Evolutionary conservation across 2,329 filamentous ascomycete genomes (phyloP), one percentile per base, ranked within the genome.

Genomic region (Apiospora rasikravindrae): DNA sequence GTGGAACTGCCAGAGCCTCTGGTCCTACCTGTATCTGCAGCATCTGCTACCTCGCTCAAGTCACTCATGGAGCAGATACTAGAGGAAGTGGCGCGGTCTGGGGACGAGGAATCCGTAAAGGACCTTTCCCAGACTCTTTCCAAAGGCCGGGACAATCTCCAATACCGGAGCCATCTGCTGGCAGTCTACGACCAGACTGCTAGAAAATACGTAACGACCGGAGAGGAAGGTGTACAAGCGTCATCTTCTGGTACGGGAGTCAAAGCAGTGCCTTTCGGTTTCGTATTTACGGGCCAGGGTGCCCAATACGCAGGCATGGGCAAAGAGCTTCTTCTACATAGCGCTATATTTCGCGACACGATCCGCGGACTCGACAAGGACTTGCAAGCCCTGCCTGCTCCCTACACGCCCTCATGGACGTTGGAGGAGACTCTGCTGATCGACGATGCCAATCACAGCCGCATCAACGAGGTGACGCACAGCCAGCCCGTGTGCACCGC

Each of bases 401-500:
- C 47, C 7, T 49, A 49, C 47, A 10, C 47, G 2, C 47, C 47
- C 22, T 49, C 47, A 1, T 49, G 47, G 47, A 49, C 47, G 3
- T 10, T 49, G 6, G 47, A 49, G 47, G 6, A 49, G 22, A 49
- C 47, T 1, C 47, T 49, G 5, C 22, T 49, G 11, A 42, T 42
- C 2, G 47, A 49, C 47, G 47, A 49, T 10, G 47, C 47, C 47
- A 24, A 49, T 2, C 6, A 7, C 47, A 49, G 47, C 47, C 47
- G 47, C 19, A 49, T 24, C 49, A 53, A 53, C n/a, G n/a, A 53
- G 49, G n/a, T 53, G 24, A 53, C 49, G 49, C 24, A 26, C 49
- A 76, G 82, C 81, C 83, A 84, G 70, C 83, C 83, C 5, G 79
- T 80, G 0, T 83, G 82, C 72, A 83, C 81, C 22, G 82, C 83